A percentile compares a stretch with the other conserved stretches of the same genome.
These are phyloP conservation scores for Ramaria sp. DNA, from an alignment of 768 basidiomycete genomes.

Conservation along the genomic window DNA sequence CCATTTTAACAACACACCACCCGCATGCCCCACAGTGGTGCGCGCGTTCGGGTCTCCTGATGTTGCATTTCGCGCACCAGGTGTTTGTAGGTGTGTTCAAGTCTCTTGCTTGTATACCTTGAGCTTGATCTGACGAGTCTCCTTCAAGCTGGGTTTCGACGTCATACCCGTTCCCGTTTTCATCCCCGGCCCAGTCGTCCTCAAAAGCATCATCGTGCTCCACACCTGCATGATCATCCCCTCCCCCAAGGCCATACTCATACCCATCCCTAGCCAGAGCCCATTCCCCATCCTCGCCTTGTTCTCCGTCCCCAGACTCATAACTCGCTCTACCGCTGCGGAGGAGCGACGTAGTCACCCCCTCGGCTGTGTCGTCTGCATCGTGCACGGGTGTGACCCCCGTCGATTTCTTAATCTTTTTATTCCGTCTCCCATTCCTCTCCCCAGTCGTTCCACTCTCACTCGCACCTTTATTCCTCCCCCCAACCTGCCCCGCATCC, in stretches of 20 bases:
- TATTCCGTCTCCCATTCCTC: conserved; percentile 17
- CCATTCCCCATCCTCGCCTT: too few species aligned
- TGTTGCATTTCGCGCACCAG: conserved; percentile 77
- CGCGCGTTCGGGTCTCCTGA: conserved; percentile 67
- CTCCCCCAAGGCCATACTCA: too few species aligned
- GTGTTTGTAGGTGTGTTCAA: too few species aligned
- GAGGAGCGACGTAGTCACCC: conserved; percentile 36
- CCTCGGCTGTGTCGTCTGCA: conserved; percentile 42
- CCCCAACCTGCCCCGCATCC: conserved; percentile 57
- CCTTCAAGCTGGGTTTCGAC: too few species aligned
- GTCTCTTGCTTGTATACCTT: too few species aligned
- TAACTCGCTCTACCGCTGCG: not conserved
- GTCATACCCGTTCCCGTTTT: too few species aligned
- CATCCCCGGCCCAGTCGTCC: too few species aligned
- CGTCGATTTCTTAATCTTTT: conserved; percentile 20
- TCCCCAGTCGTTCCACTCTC: not conserved
- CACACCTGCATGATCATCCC: not conserved
- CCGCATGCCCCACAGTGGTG: conserved; percentile 72
- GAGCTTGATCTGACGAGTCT: too few species aligned
- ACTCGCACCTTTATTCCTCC: conserved; percentile 13
- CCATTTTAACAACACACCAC: conserved; percentile 79
- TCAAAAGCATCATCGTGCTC: too few species aligned
- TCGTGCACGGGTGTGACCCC: too few species aligned
- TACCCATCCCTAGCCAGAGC: too few species aligned
- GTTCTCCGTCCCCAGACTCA: not conserved